These are phyloP conservation scores for Pichia nakasei DNA, from an alignment of 805 yeast genomes.

Conservation along the genomic window DNA sequence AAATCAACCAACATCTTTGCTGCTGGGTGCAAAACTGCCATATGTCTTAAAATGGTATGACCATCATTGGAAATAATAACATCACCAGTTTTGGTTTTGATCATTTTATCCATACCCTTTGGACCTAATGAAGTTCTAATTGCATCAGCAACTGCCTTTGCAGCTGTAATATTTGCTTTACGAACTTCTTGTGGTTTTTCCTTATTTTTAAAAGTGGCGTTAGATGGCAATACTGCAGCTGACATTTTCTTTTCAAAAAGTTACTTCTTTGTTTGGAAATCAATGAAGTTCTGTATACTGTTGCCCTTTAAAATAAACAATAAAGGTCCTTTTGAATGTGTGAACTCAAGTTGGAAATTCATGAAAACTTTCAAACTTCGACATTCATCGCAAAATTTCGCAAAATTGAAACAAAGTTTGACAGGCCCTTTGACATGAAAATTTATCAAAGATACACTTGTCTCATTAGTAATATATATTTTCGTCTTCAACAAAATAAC, in stretches of 20 bases:
- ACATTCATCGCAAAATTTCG: background rate
- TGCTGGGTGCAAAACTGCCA: conserved; percentile 98
- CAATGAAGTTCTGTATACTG: too few species aligned
- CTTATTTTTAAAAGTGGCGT: conserved; percentile 84
- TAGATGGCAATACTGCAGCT: conserved; percentile 23
- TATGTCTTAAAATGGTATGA: conserved; percentile 90
- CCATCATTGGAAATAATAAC: conserved; percentile 96
- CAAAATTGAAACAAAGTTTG: too few species aligned
- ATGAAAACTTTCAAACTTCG: background rate
- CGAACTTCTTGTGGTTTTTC: conserved; percentile 96
- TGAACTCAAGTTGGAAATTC: too few species aligned
- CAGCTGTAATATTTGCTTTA: conserved; percentile 80
- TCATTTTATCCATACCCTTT: conserved; percentile 99
- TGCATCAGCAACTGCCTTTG: conserved; percentile 92
- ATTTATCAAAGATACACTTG: too few species aligned
- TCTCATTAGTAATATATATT: too few species aligned
- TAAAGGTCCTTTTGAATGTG: too few species aligned
- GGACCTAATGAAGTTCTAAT: conserved; percentile 95
- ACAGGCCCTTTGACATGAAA: too few species aligned
- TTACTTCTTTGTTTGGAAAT: too few species aligned
- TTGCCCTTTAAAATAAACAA: too few species aligned
- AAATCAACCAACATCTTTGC: conserved; percentile 96
- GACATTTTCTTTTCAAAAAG: background rate
- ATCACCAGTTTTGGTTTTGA: conserved; percentile 86
- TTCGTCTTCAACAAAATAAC: too few species aligned